Evolutionary conservation across 192 early-diverging fungal genomes (phyloP), one percentile per base, ranked within the genome.

Genomic region (Oehlia diaphana): DNA sequence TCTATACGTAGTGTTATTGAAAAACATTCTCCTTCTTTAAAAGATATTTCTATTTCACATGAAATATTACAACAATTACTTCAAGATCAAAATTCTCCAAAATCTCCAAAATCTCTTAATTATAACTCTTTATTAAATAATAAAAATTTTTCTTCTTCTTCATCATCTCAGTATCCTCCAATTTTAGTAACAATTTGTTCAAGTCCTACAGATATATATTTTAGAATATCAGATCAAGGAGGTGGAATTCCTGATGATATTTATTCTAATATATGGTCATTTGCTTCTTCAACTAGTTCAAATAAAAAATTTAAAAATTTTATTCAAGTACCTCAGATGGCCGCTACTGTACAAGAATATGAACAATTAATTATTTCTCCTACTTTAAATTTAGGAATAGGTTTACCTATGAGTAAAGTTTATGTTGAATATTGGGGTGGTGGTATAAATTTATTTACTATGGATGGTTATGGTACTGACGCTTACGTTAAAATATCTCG

Each of bases 391-490:
- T 81, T 96, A 68, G 97, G 97, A n/a, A 91, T 97, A 72, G 97
- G 97, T 0, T 82, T 97, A 83, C 93, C 95, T 0, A 93, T 99
- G 93, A 93, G 92, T 66, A 87, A 92, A 67, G 93, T 97, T 31
- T 99, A 97, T 86, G 93, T 95, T 4, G 93, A 96, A 82, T 99
- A 98, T 81, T 99, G 96, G 97, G 96, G 96, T 26, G 97, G 97
- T 8, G 88, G 88, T 28, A 87, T 99, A 42, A 90, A 89, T 26
- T 84, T 97, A 9, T 88, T 91, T 42, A 90, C 91, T 7, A 90
- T 97, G 92, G 91, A 95, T 62, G 96, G 95, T 4, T 94, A 92
- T 74, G 97, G 97, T 21, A 95, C 95, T 37, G 97, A 99, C 84
- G 93, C 93, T 1, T 99, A 97, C 82, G 90, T 97, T 31, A 90